Conservation (phyloP, 306 rosid species). For the cucumber (Cucumis sativus) region DNA sequence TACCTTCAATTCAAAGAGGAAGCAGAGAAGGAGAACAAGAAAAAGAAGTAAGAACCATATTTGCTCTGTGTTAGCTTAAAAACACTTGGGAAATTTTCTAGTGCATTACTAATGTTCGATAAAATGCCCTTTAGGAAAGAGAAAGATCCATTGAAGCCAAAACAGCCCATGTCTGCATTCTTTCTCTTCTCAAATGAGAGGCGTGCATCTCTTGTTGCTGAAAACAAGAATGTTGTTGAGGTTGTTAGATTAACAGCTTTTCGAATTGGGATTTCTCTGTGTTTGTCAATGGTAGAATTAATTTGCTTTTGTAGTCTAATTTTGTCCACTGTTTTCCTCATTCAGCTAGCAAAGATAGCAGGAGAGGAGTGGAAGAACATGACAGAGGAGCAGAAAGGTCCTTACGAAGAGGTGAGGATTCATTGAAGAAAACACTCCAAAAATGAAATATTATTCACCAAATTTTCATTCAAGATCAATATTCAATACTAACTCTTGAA, state of each 20-base stretch:
- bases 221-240: constrained; percentile 48
- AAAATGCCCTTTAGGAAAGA: constrained; percentile 40
- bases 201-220: constrained; percentile 46
- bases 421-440: not conserved
- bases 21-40: constrained; percentile 47
- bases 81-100: not conserved
- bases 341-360: constrained; percentile 56
- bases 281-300: not conserved
- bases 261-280: not conserved
- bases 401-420: constrained; percentile 67
- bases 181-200: constrained; percentile 64
- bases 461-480: not conserved
- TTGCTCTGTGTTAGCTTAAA: not conserved
- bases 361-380: constrained; percentile 87
- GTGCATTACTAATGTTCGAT: not conserved
- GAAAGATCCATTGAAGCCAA: constrained; percentile 89
- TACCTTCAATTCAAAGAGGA: constrained; percentile 73
- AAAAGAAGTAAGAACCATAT: constrained; percentile 9
- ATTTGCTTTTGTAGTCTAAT: not conserved
- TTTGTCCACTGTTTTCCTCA: not conserved
- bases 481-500: not conserved
- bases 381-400: constrained; percentile 47
- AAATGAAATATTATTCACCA: not conserved
- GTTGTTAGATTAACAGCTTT: constrained; percentile 11
- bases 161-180: constrained; percentile 78